Percentiles rank a stretch among this genome's conserved stretches.
phyloP scores from a whole-genome alignment of 2,329 filamentous ascomycete genomes.

The Lasiodiplodia citricola region DNA sequence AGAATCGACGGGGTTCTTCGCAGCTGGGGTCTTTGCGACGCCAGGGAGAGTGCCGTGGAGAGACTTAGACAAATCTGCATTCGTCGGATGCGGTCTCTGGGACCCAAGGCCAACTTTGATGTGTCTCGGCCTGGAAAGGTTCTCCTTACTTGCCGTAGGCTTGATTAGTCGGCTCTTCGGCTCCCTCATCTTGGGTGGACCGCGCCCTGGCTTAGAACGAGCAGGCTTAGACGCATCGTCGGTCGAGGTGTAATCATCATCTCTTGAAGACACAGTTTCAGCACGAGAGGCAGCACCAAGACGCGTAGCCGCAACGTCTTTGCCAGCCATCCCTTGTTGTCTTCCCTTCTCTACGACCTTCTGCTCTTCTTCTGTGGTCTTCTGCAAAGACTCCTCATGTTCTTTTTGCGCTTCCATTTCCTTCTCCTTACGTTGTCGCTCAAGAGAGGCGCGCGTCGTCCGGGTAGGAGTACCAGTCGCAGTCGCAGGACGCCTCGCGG shows the following conservation, averaged over 20 bases:
- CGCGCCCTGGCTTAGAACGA: slow-evolving; percentile 58
- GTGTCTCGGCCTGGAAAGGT: slow-evolving; percentile 60
- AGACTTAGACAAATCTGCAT: slow-evolving; percentile 23
- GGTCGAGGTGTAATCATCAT: slow-evolving; percentile 48
- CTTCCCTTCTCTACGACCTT: slow-evolving; percentile 38
- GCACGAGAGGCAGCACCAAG: slow-evolving; percentile 28
- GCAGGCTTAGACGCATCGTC: slow-evolving; percentile 64
- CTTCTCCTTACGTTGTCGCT: slow-evolving; percentile 64
- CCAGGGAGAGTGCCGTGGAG: slow-evolving; percentile 20
- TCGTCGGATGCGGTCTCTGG: slow-evolving; percentile 52
- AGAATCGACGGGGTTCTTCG: slow-evolving; percentile 29
- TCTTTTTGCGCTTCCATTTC: slow-evolving; percentile 70
- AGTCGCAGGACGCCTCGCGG: slow-evolving; percentile 5
- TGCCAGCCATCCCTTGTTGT: slow-evolving; percentile 50
- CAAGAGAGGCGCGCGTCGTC: slow-evolving; percentile 61
- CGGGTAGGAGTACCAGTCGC: slow-evolving; percentile 30
- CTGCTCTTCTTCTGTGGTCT: slow-evolving; percentile 66
- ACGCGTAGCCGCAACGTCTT: slow-evolving; percentile 54
- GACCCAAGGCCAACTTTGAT: slow-evolving; percentile 33
- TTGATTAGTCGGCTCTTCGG: slow-evolving; percentile 59
- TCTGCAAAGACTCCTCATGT: slow-evolving; percentile 66
- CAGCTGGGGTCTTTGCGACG: not conserved
- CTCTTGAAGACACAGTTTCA: slow-evolving; percentile 32
- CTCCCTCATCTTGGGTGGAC: slow-evolving; percentile 52
- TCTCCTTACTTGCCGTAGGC: slow-evolving; percentile 61